Evolutionary conservation across 371 early-diverging fungal genomes (phyloP).

Genomic region (Sporodiniella umbellata): DNA sequence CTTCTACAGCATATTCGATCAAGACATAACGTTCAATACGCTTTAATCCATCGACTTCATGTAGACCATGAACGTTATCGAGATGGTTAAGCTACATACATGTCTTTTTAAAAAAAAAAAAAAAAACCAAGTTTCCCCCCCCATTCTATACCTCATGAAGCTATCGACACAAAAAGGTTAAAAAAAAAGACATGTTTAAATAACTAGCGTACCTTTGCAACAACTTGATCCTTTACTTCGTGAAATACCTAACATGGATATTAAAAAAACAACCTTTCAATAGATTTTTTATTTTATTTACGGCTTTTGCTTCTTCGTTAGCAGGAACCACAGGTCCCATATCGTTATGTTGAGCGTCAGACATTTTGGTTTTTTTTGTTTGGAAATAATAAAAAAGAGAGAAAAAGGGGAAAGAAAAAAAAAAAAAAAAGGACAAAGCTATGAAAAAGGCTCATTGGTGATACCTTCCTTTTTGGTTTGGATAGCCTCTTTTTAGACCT

Average conservation of each 20-base stretch:
- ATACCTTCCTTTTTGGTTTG: too few species aligned
- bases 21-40: constrained; percentile 43
- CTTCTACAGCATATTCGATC: constrained; percentile 47
- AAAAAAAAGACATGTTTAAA: neutral
- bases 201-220: constrained; percentile 21
- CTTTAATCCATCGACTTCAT: constrained; percentile 47
- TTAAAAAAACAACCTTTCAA: neutral
- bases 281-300: constrained; percentile 18
- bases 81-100: constrained; percentile 32
- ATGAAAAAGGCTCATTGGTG: too few species aligned
- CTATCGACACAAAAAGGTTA: constrained; percentile 2
- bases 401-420: neutral
- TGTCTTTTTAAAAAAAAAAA: neutral
- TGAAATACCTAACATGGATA: constrained; percentile 30
- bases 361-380: constrained; percentile 26
- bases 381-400: neutral
- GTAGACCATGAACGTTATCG: constrained; percentile 46
- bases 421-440: neutral
- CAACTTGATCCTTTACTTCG: constrained; percentile 34
- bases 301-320: constrained; percentile 42
- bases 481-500: too few species aligned
- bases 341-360: constrained; percentile 43
- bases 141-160: constrained; percentile 22
- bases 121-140: too few species aligned
- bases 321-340: constrained; percentile 44